These are phyloP conservation scores for Fraxinus paxiana DNA, from an alignment of 305 asterid genomes.

Conservation along the genomic window DNA sequence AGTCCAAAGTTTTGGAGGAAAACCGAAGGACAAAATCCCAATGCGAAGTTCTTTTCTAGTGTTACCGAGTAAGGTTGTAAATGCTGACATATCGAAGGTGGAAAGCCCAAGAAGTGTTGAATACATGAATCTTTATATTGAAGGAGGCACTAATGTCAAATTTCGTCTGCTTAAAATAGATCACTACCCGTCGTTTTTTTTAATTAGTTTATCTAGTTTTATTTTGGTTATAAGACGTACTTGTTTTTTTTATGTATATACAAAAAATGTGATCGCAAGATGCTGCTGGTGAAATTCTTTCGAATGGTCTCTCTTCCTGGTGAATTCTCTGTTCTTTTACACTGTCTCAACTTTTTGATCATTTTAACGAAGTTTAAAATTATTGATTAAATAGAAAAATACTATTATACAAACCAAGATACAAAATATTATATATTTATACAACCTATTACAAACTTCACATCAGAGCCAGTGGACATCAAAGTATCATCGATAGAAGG, in stretches of 20 bases:
- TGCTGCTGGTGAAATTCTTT: background rate
- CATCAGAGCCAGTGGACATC: no score
- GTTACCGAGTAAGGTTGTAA: conserved; percentile 11
- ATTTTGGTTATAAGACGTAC: background rate
- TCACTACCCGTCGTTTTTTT: background rate
- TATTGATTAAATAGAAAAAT: no score
- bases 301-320: no score
- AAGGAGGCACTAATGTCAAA: conserved; percentile 9
- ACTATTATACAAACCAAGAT: no score
- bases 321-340: no score
- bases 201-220: background rate
- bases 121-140: background rate
- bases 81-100: conserved; percentile 17
- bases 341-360: no score
- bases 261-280: background rate
- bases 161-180: background rate
- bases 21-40: conserved; percentile 38
- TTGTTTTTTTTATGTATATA: conserved; percentile 15
- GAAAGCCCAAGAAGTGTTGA: conserved; percentile 28
- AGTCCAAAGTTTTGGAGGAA: conserved; percentile 74
- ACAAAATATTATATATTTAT: no score
- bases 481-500: no score
- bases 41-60: conserved; percentile 26
- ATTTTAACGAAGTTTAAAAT: no score
- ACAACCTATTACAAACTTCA: no score